A percentile compares a stretch with the other conserved stretches of the same genome.
Conservation (phyloP, 352 stramenopile species). For the Globisporangium megalacanthum region DNA sequence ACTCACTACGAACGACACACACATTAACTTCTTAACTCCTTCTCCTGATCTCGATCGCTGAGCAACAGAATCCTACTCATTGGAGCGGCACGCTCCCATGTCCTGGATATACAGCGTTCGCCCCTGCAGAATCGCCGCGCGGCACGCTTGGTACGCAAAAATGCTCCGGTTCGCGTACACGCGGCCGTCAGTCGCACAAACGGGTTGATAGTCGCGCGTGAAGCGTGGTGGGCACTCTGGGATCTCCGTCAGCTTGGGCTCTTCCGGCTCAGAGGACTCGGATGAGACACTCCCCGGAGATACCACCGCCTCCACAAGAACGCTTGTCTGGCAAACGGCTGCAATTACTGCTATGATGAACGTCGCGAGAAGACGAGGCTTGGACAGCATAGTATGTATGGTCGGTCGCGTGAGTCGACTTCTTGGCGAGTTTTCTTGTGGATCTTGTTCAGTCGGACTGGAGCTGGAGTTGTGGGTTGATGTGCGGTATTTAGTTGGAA, state of each 20-base stretch:
- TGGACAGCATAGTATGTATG: neutral
- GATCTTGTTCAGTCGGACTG: no score
- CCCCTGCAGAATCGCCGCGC: slow-evolving; percentile 23
- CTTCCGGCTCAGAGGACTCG: neutral
- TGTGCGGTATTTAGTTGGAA: no score
- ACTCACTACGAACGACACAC: no score
- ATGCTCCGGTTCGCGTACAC: slow-evolving; percentile 51
- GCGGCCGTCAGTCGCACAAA: slow-evolving; percentile 54
- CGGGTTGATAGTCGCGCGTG: slow-evolving; percentile 38
- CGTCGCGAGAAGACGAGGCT: neutral
- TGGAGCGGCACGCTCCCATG: slow-evolving; percentile 31
- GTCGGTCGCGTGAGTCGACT: no score
- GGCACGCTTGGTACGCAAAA: slow-evolving; percentile 51
- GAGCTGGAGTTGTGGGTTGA: no score
- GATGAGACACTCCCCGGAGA: neutral
- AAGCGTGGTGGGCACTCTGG: slow-evolving; percentile 35
- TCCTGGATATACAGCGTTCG: slow-evolving; percentile 27
- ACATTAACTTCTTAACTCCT: neutral
- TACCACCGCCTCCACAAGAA: no score
- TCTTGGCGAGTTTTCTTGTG: no score
- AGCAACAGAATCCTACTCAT: slow-evolving; percentile 13
- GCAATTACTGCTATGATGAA: neutral
- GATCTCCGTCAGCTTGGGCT: slow-evolving; percentile 16
- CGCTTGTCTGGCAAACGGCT: neutral
- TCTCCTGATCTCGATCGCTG: neutral